Evolutionary conservation across 2,329 filamentous ascomycete genomes (phyloP), one percentile per base, ranked within the genome.

Genomic region (Phaeoacremonium minimum): DNA sequence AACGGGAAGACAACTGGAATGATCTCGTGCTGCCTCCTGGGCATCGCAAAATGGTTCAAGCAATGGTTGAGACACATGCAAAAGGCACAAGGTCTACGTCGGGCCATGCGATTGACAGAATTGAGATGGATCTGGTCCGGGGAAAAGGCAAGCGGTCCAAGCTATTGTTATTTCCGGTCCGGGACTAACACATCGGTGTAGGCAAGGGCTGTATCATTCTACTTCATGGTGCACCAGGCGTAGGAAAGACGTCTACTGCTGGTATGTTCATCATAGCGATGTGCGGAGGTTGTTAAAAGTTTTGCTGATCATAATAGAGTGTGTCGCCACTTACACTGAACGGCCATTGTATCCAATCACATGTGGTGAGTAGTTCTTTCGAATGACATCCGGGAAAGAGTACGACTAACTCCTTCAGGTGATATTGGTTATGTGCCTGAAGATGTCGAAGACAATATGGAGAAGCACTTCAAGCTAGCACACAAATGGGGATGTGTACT

Each of bases 391-490:
- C n/a, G 22, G 22, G 22, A 26, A 15, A 38, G 7, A 31, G 32
- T 15, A 39, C 42, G n/a, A 8, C 32, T 46, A 6, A 37, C 44
- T 8, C 43, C 38, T 4, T 41, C 37, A 32, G 46, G 44, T 36
- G 57, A 59, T 35, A 35, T 61, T 13, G 56, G 57, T 1, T 60
- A 61, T 15, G 59, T 48, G 6, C 41, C 53, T 1, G 35, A 43
- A 9, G 46, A 52, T 7, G 49, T 60, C 2, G 55, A 61, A 38
- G 22, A 35, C 11, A 46, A 43, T 0, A 44, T 63, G n/a, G 41
- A 54, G 16, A 37, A 33, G 4, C 43, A 43, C 26, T 49, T 53
- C 29, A 36, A 38, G 2, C 36, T 47, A 8, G 48, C 44, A 5
- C 32, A 41, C 7, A 37, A 40, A 20, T 52, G 50, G 48, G 40